Conservation (phyloP, 2,329 filamentous ascomycete genomes). For the Colletotrichum viniferum region DNA sequence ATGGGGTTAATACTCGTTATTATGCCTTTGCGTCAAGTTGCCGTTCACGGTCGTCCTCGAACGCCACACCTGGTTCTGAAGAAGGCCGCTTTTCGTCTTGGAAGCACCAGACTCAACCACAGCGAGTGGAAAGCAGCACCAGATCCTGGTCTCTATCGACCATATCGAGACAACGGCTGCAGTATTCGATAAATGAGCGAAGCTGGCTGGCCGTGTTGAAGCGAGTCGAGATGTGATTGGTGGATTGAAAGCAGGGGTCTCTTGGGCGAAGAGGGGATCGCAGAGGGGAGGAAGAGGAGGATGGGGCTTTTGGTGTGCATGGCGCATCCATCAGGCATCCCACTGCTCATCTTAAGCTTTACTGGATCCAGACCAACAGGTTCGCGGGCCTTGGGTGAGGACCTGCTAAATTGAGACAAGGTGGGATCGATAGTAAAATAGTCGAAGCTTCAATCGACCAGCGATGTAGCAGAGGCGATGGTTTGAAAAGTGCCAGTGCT, state of each 20-base stretch:
- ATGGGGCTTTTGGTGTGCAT: not conserved
- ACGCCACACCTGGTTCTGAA: not conserved
- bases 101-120: not conserved
- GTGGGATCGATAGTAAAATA: not conserved
- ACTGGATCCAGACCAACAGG: not conserved
- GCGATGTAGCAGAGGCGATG: not conserved
- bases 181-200: not conserved
- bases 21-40: not conserved
- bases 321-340: not conserved
- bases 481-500: not conserved
- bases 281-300: not conserved
- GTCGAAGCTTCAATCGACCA: not conserved
- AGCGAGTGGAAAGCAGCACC: not conserved
- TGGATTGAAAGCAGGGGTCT: not conserved
- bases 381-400: not conserved
- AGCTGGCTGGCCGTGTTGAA: not conserved
- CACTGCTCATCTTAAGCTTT: conserved; percentile 8
- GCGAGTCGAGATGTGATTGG: not conserved
- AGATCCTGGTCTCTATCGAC: not conserved
- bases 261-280: not conserved
- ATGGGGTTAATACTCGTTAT: not conserved
- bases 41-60: not conserved
- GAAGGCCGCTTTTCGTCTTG: not conserved
- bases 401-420: conserved; percentile 12
- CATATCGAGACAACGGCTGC: not conserved